These are phyloP conservation scores for Paecilomyces formosus DNA, from an alignment of 2,329 filamentous ascomycete species.

Conservation along the genomic window DNA sequence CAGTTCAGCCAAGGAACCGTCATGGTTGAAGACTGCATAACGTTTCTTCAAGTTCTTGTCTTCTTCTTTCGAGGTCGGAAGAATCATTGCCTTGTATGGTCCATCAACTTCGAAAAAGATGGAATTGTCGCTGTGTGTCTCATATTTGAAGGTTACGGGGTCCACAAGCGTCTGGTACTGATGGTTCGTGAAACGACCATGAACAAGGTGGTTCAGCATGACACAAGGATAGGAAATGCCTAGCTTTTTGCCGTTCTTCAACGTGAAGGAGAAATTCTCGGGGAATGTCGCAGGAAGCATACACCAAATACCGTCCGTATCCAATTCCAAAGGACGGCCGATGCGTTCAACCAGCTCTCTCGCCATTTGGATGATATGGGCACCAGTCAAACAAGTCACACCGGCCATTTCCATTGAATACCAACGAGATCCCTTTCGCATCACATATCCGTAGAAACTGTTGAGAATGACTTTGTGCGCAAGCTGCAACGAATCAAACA, in stretches of 20 bases:
- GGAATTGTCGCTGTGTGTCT: constrained; percentile 96
- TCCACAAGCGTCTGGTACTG: constrained; percentile 91
- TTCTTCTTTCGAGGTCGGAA: constrained; percentile 96
- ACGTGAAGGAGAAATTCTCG: constrained; percentile 88
- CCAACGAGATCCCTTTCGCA: constrained; percentile 98
- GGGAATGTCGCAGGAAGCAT: constrained; percentile 95
- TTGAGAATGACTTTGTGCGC: constrained; percentile 99
- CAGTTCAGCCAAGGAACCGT: constrained; percentile 87
- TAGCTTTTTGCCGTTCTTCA: constrained; percentile 94
- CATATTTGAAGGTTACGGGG: constrained; percentile 73
- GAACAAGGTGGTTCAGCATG: constrained; percentile 97
- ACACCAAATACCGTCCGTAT: constrained; percentile 99
- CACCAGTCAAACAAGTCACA: constrained; percentile 93
- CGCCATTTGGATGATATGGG: constrained; percentile 94
- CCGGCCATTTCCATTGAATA: constrained; percentile 99
- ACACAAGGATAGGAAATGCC: constrained; percentile 97
- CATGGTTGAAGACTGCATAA: constrained; percentile 98
- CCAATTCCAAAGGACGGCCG: constrained; percentile 83
- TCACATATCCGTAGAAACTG: constrained; percentile 98
- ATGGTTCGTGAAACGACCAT: constrained; percentile 90
- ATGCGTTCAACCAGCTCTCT: constrained; percentile 88
- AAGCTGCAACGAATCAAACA: constrained; percentile 92
- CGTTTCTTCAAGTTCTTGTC: constrained; percentile 99
- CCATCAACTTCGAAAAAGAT: constrained; percentile 99
- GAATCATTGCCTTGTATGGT: constrained; percentile 93